Evolutionary conservation across 768 basidiomycete species (phyloP).

Genomic region (Plicaturopsis crispa): DNA sequence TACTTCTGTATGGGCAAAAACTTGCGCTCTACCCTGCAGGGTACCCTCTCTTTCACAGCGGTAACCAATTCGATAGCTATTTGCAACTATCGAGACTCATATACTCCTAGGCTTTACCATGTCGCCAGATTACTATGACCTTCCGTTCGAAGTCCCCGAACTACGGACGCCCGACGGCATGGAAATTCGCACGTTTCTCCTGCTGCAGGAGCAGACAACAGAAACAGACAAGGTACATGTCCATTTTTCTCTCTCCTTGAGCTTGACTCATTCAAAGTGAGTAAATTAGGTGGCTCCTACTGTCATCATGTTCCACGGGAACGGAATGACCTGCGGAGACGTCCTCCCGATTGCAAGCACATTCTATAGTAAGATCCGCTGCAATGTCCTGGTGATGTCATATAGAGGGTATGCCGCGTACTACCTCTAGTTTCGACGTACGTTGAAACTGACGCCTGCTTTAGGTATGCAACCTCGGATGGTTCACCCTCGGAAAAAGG

Average conservation of each 20-base stretch:
- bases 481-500: conserved; percentile 84
- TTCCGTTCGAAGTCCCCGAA: conserved; percentile 70
- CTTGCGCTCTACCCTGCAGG: conserved; percentile 87
- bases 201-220: conserved; percentile 53
- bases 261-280: background rate
- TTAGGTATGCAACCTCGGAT: conserved; percentile 82
- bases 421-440: too few species aligned
- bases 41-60: conserved; percentile 76
- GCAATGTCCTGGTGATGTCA: conserved; percentile 91
- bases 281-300: conserved; percentile 54
- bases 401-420: conserved; percentile 88
- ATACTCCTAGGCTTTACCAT: conserved; percentile 16
- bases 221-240: conserved; percentile 47
- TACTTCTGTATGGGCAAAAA: conserved; percentile 83
- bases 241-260: background rate
- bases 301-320: conserved; percentile 90
- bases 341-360: conserved; percentile 81
- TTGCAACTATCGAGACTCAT: background rate
- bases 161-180: conserved; percentile 69
- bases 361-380: conserved; percentile 77
- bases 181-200: conserved; percentile 68
- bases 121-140: conserved; percentile 66
- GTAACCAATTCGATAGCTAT: conserved; percentile 1
- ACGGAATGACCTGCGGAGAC: conserved; percentile 83
- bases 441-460: too few species aligned